Conservation (phyloP, 106 monocot species). For the Dioscorea alata region DNA sequence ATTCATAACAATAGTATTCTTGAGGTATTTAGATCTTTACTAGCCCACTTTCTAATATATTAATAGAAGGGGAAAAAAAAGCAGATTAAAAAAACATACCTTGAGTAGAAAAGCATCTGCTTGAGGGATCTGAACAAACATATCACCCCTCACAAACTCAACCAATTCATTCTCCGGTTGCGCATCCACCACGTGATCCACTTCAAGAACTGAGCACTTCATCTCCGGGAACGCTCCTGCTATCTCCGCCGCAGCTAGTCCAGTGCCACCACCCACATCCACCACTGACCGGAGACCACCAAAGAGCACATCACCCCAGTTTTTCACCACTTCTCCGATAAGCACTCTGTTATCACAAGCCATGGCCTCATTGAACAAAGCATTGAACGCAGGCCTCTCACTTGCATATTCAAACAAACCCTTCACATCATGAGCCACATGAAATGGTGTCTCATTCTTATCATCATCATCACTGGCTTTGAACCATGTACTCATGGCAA, state of each 20-base stretch:
- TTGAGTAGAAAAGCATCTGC: slow-evolving; percentile 11
- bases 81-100: not conserved
- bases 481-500: not conserved
- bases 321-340: not conserved
- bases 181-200: slow-evolving; percentile 1
- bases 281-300: not conserved
- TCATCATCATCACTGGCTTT: not conserved
- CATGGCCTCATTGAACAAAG: not conserved
- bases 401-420: not conserved
- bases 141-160: slow-evolving; percentile 1
- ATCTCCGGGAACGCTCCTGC: slow-evolving; percentile 6
- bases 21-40: too few relatives aligned
- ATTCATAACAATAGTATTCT: too few relatives aligned
- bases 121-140: slow-evolving; percentile 2
- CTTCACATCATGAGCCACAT: not conserved
- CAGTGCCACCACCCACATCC: slow-evolving; percentile 13
- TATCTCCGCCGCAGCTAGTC: not conserved
- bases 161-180: too few relatives aligned
- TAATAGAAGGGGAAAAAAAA: too few relatives aligned
- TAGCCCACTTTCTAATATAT: too few relatives aligned
- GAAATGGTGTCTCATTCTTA: not conserved
- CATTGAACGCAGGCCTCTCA: not conserved
- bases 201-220: slow-evolving; percentile 12
- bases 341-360: not conserved
- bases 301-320: not conserved